phyloP scores from a whole-genome alignment of 805 yeast species.

The Torulaspora maleeae region DNA sequence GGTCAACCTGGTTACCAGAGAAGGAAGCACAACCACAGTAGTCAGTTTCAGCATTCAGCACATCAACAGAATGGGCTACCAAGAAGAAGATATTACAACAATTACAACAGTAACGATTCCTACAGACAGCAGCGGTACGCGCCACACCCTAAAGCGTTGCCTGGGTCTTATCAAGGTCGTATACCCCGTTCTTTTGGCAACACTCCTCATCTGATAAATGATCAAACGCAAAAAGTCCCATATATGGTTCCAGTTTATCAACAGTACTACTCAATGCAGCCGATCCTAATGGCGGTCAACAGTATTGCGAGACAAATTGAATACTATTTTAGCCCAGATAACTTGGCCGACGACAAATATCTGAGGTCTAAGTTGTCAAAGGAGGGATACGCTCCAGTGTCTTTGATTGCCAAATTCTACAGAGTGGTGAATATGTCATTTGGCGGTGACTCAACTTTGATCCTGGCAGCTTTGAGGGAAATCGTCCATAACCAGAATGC shows the following conservation, averaged over 20 bases:
- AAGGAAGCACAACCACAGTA: slow-evolving; percentile 11
- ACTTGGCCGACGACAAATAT: slow-evolving; percentile 77
- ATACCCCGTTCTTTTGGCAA: slow-evolving; percentile 14
- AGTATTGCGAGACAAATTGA: slow-evolving; percentile 58
- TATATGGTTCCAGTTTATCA: slow-evolving; percentile 22
- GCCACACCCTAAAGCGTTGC: slow-evolving; percentile 8
- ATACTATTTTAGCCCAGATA: slow-evolving; percentile 86
- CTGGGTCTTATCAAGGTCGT: slow-evolving; percentile 13
- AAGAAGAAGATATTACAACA: slow-evolving; percentile 25
- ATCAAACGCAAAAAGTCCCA: slow-evolving; percentile 20
- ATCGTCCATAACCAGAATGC: slow-evolving; percentile 30
- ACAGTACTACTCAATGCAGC: slow-evolving; percentile 23
- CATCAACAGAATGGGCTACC: slow-evolving; percentile 16
- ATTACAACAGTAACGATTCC: slow-evolving; percentile 14
- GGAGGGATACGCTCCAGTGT: slow-evolving; percentile 33
- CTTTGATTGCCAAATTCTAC: slow-evolving; percentile 47
- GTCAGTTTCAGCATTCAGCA: slow-evolving; percentile 13
- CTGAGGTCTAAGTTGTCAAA: slow-evolving; percentile 64
- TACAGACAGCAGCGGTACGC: slow-evolving; percentile 11
- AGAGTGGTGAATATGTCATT: slow-evolving; percentile 61
- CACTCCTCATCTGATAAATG: slow-evolving; percentile 12
- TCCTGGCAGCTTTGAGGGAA: slow-evolving; percentile 37
- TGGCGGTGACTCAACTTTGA: slow-evolving; percentile 47
- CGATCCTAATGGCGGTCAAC: slow-evolving; percentile 29
- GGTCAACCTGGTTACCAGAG: slow-evolving; percentile 9